Base-by-base conservation (phyloP, 2,329 filamentous ascomycete genomes). In the Hypoxylon sp. region DNA sequence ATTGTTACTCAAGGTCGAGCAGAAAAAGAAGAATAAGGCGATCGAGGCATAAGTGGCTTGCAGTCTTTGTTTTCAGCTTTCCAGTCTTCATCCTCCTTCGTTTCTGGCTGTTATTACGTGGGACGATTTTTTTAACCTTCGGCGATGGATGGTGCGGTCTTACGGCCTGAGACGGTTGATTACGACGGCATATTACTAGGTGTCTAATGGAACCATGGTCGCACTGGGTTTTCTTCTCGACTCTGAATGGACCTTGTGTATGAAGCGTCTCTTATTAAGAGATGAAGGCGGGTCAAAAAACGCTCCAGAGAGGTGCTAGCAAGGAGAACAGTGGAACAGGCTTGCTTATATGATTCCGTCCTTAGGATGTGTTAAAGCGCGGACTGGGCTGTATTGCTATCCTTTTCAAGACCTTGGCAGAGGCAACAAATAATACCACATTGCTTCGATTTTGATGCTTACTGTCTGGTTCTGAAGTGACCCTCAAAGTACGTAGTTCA, bases 1-100 rank as follows among this genome's bases (percentile, higher is more conserved):
- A 12, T 85, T 99, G 73, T 86, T 99, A 74, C 88, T 97, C 80
- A 97, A 97, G 89, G 94, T 97, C 60, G 94, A 97, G 83, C 92
- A 97, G 83, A 97, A 97, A 91, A 97, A 97, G 91, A 93, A 93
- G 84, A 90, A 85, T 74, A 84, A 84, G 79, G 80, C 82, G 29
- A 76, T 82, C 58, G 82, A 84, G 69, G 81, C 78, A 67, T 83
- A 79, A 78, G 56, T 37, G 51, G 39, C 11, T 45, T 29, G 23
- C 59, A n/a, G 27, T 29, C 21, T 53, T 67, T 48, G 29, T 55
- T 62, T 63, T 53, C 60, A 51, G 29, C 23, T 62, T 60, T 54
- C 23, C 25, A 51, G 9, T 19, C 23, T 53, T 55, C 43, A 56
- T 47, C 16, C 39, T 62, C 48, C 52, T 63, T 67, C 62, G 52